These are phyloP conservation scores for Tylopilus balloui DNA, from an alignment of 768 basidiomycete genomes.

Conservation along the genomic window DNA sequence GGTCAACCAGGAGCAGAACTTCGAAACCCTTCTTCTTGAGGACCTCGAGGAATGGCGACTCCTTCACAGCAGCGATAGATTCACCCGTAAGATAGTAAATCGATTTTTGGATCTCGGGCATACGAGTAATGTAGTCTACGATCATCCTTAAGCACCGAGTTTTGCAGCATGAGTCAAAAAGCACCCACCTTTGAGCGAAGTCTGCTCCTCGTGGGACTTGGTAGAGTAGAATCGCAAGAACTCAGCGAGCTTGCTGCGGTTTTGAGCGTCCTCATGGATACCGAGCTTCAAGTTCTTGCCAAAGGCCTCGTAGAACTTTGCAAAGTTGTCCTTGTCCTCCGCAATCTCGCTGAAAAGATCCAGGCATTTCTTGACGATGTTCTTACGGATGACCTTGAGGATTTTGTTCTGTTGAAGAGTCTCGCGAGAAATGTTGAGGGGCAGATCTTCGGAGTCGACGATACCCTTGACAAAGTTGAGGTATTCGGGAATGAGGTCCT, in stretches of 20 bases:
- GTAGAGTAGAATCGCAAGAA: constrained; percentile 99
- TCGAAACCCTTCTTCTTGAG: constrained; percentile 99
- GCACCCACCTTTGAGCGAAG: constrained; percentile 82
- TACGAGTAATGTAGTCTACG: constrained; percentile 96
- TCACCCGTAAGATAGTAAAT: constrained; percentile 99
- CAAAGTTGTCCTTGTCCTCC: constrained; percentile 99
- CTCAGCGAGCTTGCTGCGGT: constrained; percentile 98
- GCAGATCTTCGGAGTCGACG: constrained; percentile 99
- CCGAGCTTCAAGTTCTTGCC: constrained; percentile 99
- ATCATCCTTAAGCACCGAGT: background rate
- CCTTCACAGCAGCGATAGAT: constrained; percentile 82
- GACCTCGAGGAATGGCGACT: constrained; percentile 98
- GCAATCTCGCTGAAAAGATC: constrained; percentile 94
- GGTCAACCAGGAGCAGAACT: constrained; percentile 94
- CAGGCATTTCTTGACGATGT: constrained; percentile 97
- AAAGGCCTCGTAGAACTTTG: constrained; percentile 97
- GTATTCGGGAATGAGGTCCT: constrained; percentile 99
- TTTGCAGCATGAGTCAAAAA: background rate
- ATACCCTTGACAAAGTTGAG: constrained; percentile 99
- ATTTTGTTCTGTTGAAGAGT: constrained; percentile 99
- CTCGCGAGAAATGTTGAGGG: constrained; percentile 99
- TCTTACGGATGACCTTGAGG: constrained; percentile 98
- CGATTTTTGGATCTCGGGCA: constrained; percentile 98
- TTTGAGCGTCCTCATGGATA: constrained; percentile 98
- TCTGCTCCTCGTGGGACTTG: constrained; percentile 85